These are phyloP conservation scores for Plectranthus barbatus DNA, from an alignment of 257 asterid species.

Conservation along the genomic window DNA sequence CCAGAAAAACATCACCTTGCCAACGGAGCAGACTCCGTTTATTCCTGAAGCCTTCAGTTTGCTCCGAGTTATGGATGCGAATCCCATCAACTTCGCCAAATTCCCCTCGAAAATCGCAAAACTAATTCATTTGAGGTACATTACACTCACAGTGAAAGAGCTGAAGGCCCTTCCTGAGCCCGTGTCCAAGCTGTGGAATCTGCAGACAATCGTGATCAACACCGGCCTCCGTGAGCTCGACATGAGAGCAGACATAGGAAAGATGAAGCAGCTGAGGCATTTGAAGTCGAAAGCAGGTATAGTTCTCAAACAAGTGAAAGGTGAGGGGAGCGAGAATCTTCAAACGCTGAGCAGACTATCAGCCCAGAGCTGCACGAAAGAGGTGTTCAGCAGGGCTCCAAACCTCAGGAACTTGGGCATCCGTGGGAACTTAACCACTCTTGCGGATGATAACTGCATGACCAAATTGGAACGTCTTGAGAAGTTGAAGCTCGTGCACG, in stretches of 20 bases:
- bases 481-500: background rate
- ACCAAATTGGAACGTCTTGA: constrained; percentile 1
- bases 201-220: constrained; percentile 2
- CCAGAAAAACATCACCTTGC: no score
- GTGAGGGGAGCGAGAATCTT: constrained; percentile 12
- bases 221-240: background rate
- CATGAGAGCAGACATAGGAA: background rate
- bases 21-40: no score
- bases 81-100: no score
- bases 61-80: no score
- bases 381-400: background rate
- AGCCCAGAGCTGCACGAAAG: background rate
- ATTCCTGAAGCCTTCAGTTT: no score
- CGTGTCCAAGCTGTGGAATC: constrained; percentile 12
- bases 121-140: no score
- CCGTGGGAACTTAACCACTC: background rate
- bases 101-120: no score
- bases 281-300: constrained; percentile 11
- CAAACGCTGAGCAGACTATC: constrained; percentile 14
- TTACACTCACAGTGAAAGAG: constrained; percentile 6
- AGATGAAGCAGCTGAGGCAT: constrained; percentile 9
- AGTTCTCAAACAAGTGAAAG: background rate
- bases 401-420: constrained; percentile 17
- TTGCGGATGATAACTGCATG: background rate
- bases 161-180: constrained; percentile 9